Evolutionary conservation across 345 rosid genomes (phyloP).

Genomic region (Aquilaria sinensis): DNA sequence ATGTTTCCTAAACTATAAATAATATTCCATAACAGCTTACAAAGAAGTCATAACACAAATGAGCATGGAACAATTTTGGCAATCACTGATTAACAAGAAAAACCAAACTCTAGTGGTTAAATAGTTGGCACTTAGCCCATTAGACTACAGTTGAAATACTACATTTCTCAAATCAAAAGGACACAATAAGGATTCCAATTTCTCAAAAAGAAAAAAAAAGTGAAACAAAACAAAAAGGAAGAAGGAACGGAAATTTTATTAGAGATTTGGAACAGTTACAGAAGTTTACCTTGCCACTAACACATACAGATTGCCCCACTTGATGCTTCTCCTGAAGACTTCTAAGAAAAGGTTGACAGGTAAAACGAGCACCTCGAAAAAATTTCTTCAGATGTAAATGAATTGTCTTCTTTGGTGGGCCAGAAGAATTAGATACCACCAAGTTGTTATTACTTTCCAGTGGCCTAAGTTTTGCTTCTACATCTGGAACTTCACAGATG

Average conservation of each 20-base stretch:
- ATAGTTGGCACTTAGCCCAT: no score
- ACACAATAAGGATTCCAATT: conserved; percentile 11
- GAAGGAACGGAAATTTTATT: conserved; percentile 5
- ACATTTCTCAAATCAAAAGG: neutral
- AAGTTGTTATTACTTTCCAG: conserved; percentile 16
- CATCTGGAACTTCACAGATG: conserved; percentile 50
- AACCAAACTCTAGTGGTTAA: no score
- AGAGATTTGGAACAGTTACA: neutral
- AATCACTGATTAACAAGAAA: no score
- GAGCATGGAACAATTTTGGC: no score
- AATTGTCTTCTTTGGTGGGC: conserved; percentile 28
- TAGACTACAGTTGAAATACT: no score
- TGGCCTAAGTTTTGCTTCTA: conserved; percentile 20
- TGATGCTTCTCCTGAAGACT: conserved; percentile 52
- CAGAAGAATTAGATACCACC: neutral
- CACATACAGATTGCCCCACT: conserved; percentile 72
- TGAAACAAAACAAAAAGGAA: neutral
- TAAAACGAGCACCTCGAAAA: conserved; percentile 78
- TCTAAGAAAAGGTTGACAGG: conserved; percentile 64
- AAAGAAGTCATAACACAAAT: no score
- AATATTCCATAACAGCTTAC: no score
- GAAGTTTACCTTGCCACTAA: conserved; percentile 73
- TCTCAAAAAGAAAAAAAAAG: neutral
- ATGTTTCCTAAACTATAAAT: no score
- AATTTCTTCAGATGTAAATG: conserved; percentile 84